Percentiles rank a stretch among this genome's conserved stretches.
These are phyloP conservation scores for Pistacia vera DNA, from an alignment of 345 rosid genomes.

Conservation along the genomic window DNA sequence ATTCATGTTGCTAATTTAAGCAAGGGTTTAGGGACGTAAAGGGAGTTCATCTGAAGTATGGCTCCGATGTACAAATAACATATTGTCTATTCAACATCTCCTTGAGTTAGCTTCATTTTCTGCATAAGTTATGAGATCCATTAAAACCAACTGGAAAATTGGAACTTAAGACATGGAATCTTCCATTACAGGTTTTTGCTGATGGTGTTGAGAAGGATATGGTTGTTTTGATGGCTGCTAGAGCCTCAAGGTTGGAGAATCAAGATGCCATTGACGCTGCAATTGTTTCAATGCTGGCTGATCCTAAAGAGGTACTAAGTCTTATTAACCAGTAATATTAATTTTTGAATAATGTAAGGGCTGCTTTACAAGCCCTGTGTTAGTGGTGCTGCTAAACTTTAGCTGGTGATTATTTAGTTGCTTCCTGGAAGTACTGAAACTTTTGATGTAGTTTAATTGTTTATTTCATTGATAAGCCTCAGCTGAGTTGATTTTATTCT, in stretches of 20 bases:
- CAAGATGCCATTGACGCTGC: conserved; percentile 95
- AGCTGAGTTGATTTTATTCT: conserved; percentile 11
- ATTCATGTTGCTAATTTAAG: background rate
- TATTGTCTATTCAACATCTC: background rate
- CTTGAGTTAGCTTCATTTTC: background rate
- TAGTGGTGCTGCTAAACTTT: background rate
- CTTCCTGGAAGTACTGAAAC: background rate
- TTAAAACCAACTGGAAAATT: background rate
- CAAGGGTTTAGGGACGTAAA: background rate
- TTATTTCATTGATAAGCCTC: background rate
- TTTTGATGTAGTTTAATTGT: background rate
- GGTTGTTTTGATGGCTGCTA: conserved; percentile 88
- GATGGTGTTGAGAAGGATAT: conserved; percentile 61
- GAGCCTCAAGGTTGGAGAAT: conserved; percentile 92
- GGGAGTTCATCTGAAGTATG: background rate
- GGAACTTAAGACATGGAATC: background rate
- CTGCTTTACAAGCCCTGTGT: background rate
- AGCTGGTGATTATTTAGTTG: background rate
- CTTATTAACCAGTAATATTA: background rate
- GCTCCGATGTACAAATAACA: background rate
- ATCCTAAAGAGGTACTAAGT: conserved; percentile 77
- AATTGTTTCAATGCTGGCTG: conserved; percentile 81
- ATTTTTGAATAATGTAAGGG: background rate
- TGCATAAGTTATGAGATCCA: background rate
- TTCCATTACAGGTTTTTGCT: conserved; percentile 55